phyloP scores from a whole-genome alignment of 768 basidiomycete genomes.

The Lactifluus echinatus region DNA sequence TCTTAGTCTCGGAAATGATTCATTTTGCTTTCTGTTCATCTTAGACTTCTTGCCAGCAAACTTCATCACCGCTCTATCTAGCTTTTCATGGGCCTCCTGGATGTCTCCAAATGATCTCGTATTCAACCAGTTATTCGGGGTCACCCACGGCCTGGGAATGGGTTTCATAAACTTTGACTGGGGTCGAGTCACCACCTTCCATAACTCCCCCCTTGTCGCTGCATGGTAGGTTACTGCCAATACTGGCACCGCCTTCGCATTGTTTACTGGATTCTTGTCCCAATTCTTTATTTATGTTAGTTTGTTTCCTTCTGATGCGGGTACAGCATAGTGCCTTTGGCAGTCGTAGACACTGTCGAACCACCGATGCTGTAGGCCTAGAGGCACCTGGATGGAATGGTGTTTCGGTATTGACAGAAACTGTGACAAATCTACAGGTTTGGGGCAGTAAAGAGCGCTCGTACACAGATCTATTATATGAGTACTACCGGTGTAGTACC shows the following conservation, averaged over 20 bases:
- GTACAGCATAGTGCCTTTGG: too few species aligned
- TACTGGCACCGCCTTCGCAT: constrained; percentile 74
- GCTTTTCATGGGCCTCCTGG: background rate
- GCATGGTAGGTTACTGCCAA: constrained; percentile 89
- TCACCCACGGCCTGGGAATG: constrained; percentile 35
- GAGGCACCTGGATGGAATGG: too few species aligned
- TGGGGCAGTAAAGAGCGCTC: too few species aligned
- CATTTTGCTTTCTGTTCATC: background rate
- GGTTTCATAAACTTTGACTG: constrained; percentile 88
- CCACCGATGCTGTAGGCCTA: too few species aligned
- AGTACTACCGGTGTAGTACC: too few species aligned
- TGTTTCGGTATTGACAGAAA: too few species aligned
- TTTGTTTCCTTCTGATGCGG: too few species aligned
- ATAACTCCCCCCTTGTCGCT: constrained; percentile 40
- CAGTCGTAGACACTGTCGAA: too few species aligned
- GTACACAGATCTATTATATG: too few species aligned
- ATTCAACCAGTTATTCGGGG: background rate
- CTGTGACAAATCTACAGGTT: too few species aligned
- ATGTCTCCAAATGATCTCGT: background rate
- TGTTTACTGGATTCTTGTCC: constrained; percentile 34
- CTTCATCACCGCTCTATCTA: background rate
- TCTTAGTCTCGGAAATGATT: too few species aligned
- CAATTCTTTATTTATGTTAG: constrained; percentile 45
- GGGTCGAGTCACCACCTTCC: constrained; percentile 56
- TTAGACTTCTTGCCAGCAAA: background rate